These are phyloP conservation scores for Typha latifolia DNA, from an alignment of 176 grass and related monocot species.

Conservation along the genomic window DNA sequence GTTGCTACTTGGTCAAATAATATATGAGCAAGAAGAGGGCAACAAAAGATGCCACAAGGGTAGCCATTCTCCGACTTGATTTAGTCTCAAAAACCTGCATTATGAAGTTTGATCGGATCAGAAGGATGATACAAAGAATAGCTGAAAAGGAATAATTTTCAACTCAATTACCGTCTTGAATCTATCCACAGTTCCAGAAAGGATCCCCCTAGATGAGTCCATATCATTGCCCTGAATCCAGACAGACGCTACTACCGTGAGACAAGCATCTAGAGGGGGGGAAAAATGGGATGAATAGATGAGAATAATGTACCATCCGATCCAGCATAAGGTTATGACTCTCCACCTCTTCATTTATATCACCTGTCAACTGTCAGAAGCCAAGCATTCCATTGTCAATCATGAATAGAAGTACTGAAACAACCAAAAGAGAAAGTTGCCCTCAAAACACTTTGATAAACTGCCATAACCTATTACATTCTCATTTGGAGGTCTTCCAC, in stretches of 20 bases:
- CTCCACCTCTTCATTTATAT: conserved; percentile 92
- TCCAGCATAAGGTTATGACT: conserved; percentile 75
- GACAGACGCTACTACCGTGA: background rate
- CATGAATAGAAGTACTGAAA: background rate
- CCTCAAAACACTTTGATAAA: background rate
- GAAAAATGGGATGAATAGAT: background rate
- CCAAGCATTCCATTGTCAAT: background rate
- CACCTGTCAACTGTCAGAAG: conserved; percentile 66
- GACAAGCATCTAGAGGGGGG: background rate
- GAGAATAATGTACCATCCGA: conserved; percentile 54
- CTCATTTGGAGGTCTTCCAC: too few species aligned
- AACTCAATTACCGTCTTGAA: conserved; percentile 70
- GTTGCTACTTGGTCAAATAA: conserved; percentile 71
- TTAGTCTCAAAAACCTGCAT: conserved; percentile 79
- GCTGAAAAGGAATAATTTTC: background rate
- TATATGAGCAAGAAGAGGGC: conserved; percentile 79
- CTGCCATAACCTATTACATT: too few species aligned
- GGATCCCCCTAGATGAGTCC: conserved; percentile 90
- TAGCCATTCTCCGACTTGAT: conserved; percentile 87
- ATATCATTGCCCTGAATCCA: conserved; percentile 76
- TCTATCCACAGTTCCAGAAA: conserved; percentile 88
- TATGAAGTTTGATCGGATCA: background rate
- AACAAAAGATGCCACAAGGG: conserved; percentile 77
- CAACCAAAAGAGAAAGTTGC: background rate
- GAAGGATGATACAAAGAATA: background rate